Conservation (phyloP, 305 asterid genomes). For the Lippia alba region DNA sequence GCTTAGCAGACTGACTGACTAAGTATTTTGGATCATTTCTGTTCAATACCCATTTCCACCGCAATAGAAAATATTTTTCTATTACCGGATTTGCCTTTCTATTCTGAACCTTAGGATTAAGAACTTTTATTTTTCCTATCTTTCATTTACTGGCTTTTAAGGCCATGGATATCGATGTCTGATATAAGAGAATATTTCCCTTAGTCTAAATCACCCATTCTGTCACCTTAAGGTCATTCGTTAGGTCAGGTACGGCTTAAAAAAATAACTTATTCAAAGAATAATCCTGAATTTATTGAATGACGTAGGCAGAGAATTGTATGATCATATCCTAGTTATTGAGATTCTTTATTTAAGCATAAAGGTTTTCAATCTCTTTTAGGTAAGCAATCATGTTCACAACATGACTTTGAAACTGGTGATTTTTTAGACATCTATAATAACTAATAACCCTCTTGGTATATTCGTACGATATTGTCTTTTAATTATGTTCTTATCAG, state of each 20-base stretch:
- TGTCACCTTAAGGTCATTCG: neutral
- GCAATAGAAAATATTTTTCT: neutral
- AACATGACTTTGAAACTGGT: neutral
- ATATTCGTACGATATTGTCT: neutral
- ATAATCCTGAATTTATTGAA: neutral
- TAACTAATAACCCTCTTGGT: neutral
- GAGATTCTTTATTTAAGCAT: neutral
- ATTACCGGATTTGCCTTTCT: neutral
- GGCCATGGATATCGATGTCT: neutral
- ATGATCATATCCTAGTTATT: neutral
- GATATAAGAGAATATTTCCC: neutral
- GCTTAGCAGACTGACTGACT: neutral
- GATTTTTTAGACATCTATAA: neutral
- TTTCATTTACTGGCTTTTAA: neutral
- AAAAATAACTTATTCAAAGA: neutral
- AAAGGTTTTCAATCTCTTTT: neutral
- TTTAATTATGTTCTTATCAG: neutral
- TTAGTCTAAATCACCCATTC: neutral
- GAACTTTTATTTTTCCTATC: neutral
- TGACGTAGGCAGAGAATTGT: neutral
- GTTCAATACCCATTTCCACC: neutral
- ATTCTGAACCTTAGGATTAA: neutral
- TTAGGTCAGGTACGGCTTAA: neutral
- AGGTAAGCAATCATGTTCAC: neutral
- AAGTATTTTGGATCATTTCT: neutral